Conservation (phyloP, 1,284 basidiomycete species). For the Heterobasidion parviporum region DNA sequence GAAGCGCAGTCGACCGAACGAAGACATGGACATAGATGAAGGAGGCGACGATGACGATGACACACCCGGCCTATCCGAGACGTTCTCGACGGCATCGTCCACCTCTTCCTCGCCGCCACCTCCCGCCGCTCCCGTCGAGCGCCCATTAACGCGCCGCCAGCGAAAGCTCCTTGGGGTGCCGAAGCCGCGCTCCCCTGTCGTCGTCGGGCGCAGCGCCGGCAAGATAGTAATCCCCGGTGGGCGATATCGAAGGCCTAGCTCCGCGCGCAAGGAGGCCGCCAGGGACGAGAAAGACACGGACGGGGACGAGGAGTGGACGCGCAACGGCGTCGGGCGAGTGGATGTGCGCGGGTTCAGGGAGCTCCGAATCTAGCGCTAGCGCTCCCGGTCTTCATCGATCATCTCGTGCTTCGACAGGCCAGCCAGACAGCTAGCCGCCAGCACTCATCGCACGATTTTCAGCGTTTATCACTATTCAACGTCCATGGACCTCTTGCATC, state of each 20-base stretch:
- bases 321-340: constrained; percentile 65
- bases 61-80: constrained; percentile 26
- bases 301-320: constrained; percentile 52
- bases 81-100: constrained; percentile 25
- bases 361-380: constrained; percentile 45
- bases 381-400: too few species aligned
- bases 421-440: too few species aligned
- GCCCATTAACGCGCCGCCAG: constrained; percentile 51
- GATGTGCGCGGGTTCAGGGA: constrained; percentile 77
- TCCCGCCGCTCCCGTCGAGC: constrained; percentile 21
- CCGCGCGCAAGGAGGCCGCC: constrained; percentile 12
- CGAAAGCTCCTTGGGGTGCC: constrained; percentile 61
- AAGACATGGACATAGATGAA: constrained; percentile 20
- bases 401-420: too few species aligned
- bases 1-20: constrained; percentile 25
- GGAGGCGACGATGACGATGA: constrained; percentile 29
- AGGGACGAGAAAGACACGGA: constrained; percentile 20
- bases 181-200: constrained; percentile 23
- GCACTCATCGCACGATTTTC: too few species aligned
- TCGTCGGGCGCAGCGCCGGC: constrained; percentile 21
- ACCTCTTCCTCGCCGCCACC: constrained; percentile 31
- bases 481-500: too few species aligned
- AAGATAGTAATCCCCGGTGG: constrained; percentile 56
- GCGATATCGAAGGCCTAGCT: constrained; percentile 26
- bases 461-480: too few species aligned